These are phyloP conservation scores for Cystobasidium onofrii DNA, from an alignment of 768 basidiomycete species.

Conservation along the genomic window DNA sequence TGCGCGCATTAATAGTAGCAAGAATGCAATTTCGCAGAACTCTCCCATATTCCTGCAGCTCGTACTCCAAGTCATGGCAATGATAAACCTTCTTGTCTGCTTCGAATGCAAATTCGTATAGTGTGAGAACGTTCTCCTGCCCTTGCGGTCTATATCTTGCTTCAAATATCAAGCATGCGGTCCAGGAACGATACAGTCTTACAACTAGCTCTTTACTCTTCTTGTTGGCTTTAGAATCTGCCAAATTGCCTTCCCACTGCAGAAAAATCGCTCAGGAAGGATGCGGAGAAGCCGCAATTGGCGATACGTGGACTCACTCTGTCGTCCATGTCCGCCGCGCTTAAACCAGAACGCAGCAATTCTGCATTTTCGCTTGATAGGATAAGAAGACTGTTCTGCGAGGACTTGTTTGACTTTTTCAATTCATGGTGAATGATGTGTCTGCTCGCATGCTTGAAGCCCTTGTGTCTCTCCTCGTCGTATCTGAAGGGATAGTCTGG, in stretches of 20 bases:
- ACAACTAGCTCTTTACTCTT: background rate
- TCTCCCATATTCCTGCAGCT: background rate
- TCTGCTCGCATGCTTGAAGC: background rate
- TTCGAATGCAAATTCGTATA: conserved; percentile 19
- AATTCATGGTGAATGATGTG: background rate
- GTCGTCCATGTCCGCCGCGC: conserved; percentile 1
- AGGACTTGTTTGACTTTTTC: background rate
- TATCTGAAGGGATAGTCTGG: background rate
- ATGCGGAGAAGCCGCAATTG: background rate
- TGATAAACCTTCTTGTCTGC: background rate
- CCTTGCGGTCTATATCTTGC: conserved; percentile 3
- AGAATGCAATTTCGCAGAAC: background rate
- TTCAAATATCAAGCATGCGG: background rate
- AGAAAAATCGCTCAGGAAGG: background rate
- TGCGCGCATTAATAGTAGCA: background rate
- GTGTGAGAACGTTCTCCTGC: background rate
- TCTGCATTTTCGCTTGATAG: background rate
- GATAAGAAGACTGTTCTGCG: background rate
- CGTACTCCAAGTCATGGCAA: background rate
- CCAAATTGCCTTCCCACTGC: conserved; percentile 20
- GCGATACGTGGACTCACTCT: background rate
- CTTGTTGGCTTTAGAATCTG: background rate
- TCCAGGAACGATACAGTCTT: conserved; percentile 18
- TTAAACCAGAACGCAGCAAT: background rate
- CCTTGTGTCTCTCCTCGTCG: background rate